Percentiles rank a stretch among this genome's conserved stretches.
Evolutionary conservation across 305 asterid species (phyloP).

Genomic region (Fraxinus floribunda): DNA sequence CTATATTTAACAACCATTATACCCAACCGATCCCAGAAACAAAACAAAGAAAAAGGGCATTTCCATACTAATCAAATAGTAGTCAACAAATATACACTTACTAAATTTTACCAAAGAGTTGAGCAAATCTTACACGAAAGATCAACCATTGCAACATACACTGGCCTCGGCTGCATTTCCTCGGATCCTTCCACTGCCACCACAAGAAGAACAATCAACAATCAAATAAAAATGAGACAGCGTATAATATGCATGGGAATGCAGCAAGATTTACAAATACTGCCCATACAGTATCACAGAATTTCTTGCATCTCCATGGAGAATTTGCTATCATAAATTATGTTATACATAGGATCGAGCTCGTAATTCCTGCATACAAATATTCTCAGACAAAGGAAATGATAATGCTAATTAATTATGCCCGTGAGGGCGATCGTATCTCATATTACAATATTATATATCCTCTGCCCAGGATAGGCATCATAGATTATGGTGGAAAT

Average conservation of each 20-base stretch:
- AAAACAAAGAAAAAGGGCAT: neutral
- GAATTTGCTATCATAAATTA: neutral
- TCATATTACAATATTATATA: neutral
- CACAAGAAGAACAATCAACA: constrained; percentile 27
- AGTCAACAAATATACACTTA: constrained; percentile 5
- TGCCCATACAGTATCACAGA: constrained; percentile 5
- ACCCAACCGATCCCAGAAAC: constrained; percentile 8
- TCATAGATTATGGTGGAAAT: neutral
- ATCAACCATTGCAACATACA: constrained; percentile 93
- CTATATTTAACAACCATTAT: constrained; percentile 4
- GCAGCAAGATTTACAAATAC: neutral
- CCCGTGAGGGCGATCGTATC: constrained; percentile 10
- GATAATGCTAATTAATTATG: constrained; percentile 1
- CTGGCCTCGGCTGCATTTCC: constrained; percentile 86
- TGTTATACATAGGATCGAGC: neutral
- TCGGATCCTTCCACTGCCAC: constrained; percentile 77
- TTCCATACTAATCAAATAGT: constrained; percentile 8
- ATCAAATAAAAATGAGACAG: neutral
- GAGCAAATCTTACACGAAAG: constrained; percentile 71
- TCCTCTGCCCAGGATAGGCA: neutral
- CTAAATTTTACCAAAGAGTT: constrained; percentile 24
- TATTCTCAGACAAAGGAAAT: neutral
- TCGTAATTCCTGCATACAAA: constrained; percentile 3
- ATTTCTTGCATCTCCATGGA: neutral
- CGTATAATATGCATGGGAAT: neutral